Base-by-base conservation (phyloP, 2,329 filamentous ascomycete species). In the Calonectria leucothoes region DNA sequence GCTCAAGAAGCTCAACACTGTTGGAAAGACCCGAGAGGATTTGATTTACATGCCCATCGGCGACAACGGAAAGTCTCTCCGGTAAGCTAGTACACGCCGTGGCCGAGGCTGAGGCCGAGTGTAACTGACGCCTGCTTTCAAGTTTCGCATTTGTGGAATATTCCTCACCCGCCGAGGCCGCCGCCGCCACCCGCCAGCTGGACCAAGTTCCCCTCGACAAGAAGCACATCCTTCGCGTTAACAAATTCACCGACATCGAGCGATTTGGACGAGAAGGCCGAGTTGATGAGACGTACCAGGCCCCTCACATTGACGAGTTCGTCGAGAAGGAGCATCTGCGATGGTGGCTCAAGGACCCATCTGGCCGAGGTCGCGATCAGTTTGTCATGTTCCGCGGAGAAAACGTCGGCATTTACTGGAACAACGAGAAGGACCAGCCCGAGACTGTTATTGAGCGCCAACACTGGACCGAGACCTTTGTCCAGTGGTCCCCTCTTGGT, bases 141-240 rank as follows among this genome's bases (percentile, higher is more conserved):
- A 98, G 95, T 77, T 99, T 97, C 83, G 97, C 97, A 72, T 99
- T 99, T 83, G 95, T 99, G 81, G 97, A 99, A 85, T 99, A 96
- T 86, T 94, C 95, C 76, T 95, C 95, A 15, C 90, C 97, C 71
- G 95, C 94, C 82, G 96, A 98, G 88, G 97, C 97, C 33, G 90
- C 94, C 70, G 94, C 94, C 68, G 97, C 96, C 70, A 95, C 96
- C 80, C 96, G 98, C 85, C 92, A 94, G 81, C 93, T 99, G 73
- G 93, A 99, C 85, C 91, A 92, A 81, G 93, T 94, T 7, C 91
- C 96, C 55, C 94, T 99, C 82, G 97, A 99, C 88, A 98, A 97
- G 91, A 98, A 93, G 88, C 96, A 99, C 90, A 98, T 92, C 66
- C 92, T 99, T 80, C 91, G 93, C 76, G 96, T 99, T 81, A 99